Evolutionary conservation across 108 stramenopile genomes (phyloP), one percentile per base, ranked within the genome.

Genomic region (Discostella pseudostelligera): DNA sequence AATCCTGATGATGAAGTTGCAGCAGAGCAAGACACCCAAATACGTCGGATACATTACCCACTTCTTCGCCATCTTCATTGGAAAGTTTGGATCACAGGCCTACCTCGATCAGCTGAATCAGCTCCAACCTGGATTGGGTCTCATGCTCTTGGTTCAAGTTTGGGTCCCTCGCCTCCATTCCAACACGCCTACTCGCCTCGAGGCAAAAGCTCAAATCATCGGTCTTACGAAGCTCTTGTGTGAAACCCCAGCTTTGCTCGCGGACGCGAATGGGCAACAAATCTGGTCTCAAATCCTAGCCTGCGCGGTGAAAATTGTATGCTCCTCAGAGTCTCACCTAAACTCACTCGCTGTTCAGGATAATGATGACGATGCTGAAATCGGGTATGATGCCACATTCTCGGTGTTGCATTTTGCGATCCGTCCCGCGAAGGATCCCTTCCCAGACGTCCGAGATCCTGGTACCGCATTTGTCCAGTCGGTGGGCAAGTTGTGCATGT

Each of bases 361-460:
- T 10, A 39, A 57, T 55, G 86, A 87, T 47, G 75, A 81, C 25
- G 83, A 78, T 17, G 84, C 80, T 17, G 84, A 83, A 56, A 78
- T 87, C 21, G 70, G 69, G 22, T 95, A 88, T 61, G 94, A 95
- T 78, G 79, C 91, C 14, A 79, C 84, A 24, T 92, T 76, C 60
- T 89, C 91, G 1, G 70, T 76, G 29, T 53, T 95, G 47, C 79
- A 81, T 39, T 84, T 83, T 75, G 94, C 91, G 8, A 53, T 45
- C 8, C 78, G 79, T 47, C 76, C 80, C 42, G 73, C 71, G 0
- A 79, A 76, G 39, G 94, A 95, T 62, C 83, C 87, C 11, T 91
- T 95, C 48, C 35, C 76, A 9, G 80, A 83, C n/a, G 59, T 91
- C 46, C 29, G 59, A 10, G 85, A 95, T 74, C 82, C 90, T 35